Evolutionary conservation across 176 grass and related monocot genomes (phyloP), one percentile per base, ranked within the genome.

Genomic region (Miscanthus lutarioriparius): DNA sequence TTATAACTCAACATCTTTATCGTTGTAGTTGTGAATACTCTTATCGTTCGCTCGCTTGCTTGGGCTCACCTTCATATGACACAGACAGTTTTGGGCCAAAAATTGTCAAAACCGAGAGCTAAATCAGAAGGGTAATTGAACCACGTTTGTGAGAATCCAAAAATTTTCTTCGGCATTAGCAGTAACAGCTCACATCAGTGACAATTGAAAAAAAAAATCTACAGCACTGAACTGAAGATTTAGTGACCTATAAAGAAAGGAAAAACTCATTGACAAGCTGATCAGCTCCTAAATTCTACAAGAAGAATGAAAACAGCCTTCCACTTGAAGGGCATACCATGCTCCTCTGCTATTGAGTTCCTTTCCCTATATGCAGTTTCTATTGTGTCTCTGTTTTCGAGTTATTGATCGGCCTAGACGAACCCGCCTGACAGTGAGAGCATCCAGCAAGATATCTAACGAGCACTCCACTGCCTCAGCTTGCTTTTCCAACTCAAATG

Each of bases 321-420:
- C 51, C 32, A 77, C n/a, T 82, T 71, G 49, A 43, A 66, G 28
- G 40, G 40, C 19, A 72, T 72, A n/a, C 13, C 36, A 75, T 79
- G 9, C 49, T 66, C 19, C 75, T 6, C 45, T 10, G 33, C 68
- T 19, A 12, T 5, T 11, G 2, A 10, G 40, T 35, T 73, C 19
- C 19, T 81, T 76, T 43, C 72, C 22, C 71, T 87, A 95, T 81
- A 92, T 92, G 91, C 91, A 98, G 69, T 95, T 91, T 47, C 89
- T 91, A 40, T 82, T 91, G 67, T 93, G 82, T 59, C 93, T 91
- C 82, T 89, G 67, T 83, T 81, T 98, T 17, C 96, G 82, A 36
- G 82, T 89, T 56, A 98, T 87, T 33, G 96, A 98, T 67, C 96
- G 76, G 5, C 96, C 96, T 58, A 90, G 81, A 7, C 93, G 89